A percentile compares a stretch with the other conserved stretches of the same genome.
phyloP scores from a whole-genome alignment of 2,329 filamentous ascomycete genomes.

The Penicillium griseofulvum region DNA sequence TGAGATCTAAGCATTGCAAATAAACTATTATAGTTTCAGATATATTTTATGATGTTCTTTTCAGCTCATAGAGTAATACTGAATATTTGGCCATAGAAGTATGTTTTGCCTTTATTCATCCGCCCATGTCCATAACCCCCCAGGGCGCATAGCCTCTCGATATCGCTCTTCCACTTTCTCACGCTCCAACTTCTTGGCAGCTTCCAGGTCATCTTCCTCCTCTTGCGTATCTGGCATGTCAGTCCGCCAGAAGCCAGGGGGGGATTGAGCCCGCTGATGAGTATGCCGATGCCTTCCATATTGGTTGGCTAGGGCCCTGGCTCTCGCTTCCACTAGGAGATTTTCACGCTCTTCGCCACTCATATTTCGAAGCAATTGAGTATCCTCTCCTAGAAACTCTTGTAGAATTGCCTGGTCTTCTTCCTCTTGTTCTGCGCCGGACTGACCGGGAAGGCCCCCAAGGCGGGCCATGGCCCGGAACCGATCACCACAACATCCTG shows the following conservation, averaged over 20 bases:
- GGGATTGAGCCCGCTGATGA: conserved; percentile 68
- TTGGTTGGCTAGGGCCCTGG: conserved; percentile 68
- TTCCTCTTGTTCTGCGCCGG: conserved; percentile 11
- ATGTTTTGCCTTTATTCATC: conserved; percentile 61
- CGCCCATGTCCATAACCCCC: conserved; percentile 75
- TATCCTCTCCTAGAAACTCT: conserved; percentile 53
- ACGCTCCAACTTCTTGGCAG: conserved; percentile 63
- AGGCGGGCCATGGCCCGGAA: conserved; percentile 64
- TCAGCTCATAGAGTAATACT: background rate
- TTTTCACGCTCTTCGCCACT: conserved; percentile 60
- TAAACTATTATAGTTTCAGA: background rate
- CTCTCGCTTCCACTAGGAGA: conserved; percentile 72
- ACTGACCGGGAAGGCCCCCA: conserved; percentile 32
- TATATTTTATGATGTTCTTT: background rate
- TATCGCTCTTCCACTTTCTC: conserved; percentile 69
- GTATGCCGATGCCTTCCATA: conserved; percentile 75
- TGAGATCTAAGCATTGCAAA: background rate
- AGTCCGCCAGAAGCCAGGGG: conserved; percentile 85
- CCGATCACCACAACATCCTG: conserved; percentile 71
- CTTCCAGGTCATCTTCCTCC: conserved; percentile 61
- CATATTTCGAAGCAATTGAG: conserved; percentile 48
- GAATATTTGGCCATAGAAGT: background rate
- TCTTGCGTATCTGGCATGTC: conserved; percentile 92
- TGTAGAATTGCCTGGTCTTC: conserved; percentile 42
- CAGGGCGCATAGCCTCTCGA: conserved; percentile 74